phyloP scores from a whole-genome alignment of 2,329 filamentous ascomycete genomes.

The Fusarium multiceps region DNA sequence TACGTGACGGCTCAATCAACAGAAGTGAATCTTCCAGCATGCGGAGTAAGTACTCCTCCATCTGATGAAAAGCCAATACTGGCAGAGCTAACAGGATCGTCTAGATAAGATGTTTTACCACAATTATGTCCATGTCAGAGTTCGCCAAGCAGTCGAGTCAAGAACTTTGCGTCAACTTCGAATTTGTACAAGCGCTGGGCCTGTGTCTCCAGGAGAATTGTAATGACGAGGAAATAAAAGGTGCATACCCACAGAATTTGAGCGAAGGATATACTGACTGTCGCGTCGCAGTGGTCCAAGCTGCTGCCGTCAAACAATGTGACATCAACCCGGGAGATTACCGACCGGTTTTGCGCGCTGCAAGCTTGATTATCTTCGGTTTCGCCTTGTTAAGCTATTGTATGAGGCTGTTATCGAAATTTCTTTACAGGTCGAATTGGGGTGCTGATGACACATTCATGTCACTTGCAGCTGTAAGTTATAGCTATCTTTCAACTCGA shows the following conservation, averaged over 20 bases:
- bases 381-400: fast-evolving
- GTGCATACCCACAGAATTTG: background rate
- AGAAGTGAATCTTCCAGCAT: background rate
- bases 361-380: background rate
- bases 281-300: background rate
- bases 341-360: background rate
- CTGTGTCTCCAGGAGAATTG: background rate
- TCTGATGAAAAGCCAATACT: too few species aligned
- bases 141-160: background rate
- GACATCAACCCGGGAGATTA: too few species aligned
- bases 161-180: background rate
- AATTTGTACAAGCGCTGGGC: background rate
- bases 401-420: background rate
- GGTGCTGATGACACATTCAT: background rate
- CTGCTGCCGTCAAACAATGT: background rate
- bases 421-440: background rate
- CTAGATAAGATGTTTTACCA: background rate
- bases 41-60: background rate
- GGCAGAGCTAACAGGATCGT: background rate
- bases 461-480: background rate
- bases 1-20: background rate
- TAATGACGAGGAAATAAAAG: background rate
- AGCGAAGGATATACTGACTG: background rate
- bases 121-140: background rate
- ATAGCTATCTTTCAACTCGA: too few species aligned